Conservation (phyloP, 139 green algal genomes). For the Chlorella sorokiniana region DNA sequence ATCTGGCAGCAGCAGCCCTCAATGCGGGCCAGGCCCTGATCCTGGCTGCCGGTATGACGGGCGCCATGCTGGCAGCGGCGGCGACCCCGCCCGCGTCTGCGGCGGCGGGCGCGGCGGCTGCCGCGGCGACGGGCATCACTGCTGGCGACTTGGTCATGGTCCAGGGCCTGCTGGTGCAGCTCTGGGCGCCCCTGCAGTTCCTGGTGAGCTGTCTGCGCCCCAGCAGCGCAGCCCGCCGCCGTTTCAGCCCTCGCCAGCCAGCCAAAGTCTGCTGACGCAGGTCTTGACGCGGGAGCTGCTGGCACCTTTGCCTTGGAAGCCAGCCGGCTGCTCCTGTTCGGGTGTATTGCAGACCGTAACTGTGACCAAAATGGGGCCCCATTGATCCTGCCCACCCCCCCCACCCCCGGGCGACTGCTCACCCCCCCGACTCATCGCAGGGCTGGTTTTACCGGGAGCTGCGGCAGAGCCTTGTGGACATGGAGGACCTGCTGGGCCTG, state of each 20-base stretch:
- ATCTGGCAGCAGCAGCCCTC: slow-evolving; percentile 76
- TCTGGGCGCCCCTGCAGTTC: slow-evolving; percentile 93
- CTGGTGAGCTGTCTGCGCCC: slow-evolving; percentile 36
- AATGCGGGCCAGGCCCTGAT: slow-evolving; percentile 93
- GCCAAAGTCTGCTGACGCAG: too few species aligned
- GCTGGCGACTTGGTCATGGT: slow-evolving; percentile 83
- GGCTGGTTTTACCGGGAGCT: slow-evolving; percentile 72
- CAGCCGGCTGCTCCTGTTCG: too few species aligned
- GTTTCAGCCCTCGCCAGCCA: background rate
- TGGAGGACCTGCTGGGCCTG: slow-evolving; percentile 93
- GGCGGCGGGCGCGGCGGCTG: slow-evolving; percentile 28
- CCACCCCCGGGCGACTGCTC: too few species aligned
- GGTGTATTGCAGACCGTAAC: too few species aligned
- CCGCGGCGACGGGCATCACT: slow-evolving; percentile 36
- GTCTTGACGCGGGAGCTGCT: too few species aligned
- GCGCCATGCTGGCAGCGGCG: slow-evolving; percentile 60
- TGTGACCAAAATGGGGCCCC: too few species aligned
- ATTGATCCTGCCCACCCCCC: too few species aligned
- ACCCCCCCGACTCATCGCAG: background rate
- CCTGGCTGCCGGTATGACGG: slow-evolving; percentile 75
- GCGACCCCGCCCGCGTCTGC: background rate
- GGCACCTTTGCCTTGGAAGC: too few species aligned
- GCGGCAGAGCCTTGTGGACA: slow-evolving; percentile 89
- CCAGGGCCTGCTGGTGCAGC: slow-evolving; percentile 93
- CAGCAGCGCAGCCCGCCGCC: too few species aligned